phyloP scores from a whole-genome alignment of 2,329 filamentous ascomycete genomes.

The Scedosporium minutisporum region DNA sequence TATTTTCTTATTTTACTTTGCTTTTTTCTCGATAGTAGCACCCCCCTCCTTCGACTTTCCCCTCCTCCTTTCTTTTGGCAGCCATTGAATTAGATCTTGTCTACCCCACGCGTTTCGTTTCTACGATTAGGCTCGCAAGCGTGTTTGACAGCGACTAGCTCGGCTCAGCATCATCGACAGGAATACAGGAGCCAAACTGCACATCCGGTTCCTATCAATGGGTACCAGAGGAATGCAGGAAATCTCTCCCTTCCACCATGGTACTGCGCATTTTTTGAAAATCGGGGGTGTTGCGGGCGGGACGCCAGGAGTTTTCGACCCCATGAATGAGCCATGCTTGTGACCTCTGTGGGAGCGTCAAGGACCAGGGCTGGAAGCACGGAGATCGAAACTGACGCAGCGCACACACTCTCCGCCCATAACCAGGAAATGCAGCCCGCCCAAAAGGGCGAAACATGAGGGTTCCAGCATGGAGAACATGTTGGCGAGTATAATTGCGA shows the following conservation, averaged over 20 bases:
- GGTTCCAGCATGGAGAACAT: background rate
- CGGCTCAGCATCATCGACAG: background rate
- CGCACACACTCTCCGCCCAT: slow-evolving; percentile 4
- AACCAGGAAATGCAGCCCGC: slow-evolving; percentile 5
- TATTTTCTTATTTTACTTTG: background rate
- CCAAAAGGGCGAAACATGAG: slow-evolving; percentile 3
- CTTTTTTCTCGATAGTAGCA: background rate
- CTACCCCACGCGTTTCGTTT: background rate
- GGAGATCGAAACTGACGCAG: slow-evolving; percentile 7
- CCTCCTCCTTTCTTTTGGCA: background rate
- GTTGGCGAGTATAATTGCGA: background rate
- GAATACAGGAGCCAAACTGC: background rate
- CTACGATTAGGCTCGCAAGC: background rate
- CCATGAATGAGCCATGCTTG: slow-evolving; percentile 1
- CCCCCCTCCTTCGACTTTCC: background rate
- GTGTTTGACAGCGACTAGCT: background rate
- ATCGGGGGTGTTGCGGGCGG: background rate
- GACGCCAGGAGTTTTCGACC: slow-evolving; percentile 1
- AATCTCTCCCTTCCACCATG: background rate
- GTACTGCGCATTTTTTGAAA: background rate
- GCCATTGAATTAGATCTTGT: background rate
- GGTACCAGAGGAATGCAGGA: background rate
- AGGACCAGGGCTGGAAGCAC: slow-evolving; percentile 6
- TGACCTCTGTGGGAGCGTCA: slow-evolving; percentile 3
- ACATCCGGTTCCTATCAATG: background rate